Percentiles rank a stretch among this genome's conserved stretches.
Evolutionary conservation across 2,329 filamentous ascomycete species (phyloP).

Genomic region (Nemania bipapillata): DNA sequence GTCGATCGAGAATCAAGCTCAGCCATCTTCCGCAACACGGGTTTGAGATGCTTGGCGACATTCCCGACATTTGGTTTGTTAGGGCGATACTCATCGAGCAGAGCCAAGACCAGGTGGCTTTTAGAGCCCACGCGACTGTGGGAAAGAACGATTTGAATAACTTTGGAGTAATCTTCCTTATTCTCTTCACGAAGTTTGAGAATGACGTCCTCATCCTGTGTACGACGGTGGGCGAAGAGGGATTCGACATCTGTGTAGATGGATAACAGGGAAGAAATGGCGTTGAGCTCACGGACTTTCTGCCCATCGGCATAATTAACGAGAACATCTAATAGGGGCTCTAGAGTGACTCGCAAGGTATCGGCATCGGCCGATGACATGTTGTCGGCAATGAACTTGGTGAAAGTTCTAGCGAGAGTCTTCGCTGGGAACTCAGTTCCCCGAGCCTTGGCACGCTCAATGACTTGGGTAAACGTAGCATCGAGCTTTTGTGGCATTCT

Average conservation of each 20-base stretch:
- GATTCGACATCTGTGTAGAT: conserved; percentile 85
- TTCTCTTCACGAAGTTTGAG: conserved; percentile 94
- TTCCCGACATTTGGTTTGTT: conserved; percentile 92
- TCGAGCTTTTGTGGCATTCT: conserved; percentile 97
- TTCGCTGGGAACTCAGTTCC: conserved; percentile 92
- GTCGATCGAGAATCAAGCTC: conserved; percentile 87
- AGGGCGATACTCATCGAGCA: conserved; percentile 92
- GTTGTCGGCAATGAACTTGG: conserved; percentile 89
- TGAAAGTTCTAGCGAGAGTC: conserved; percentile 81
- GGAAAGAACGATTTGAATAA: conserved; percentile 89
- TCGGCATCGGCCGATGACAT: conserved; percentile 77
- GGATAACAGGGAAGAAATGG: conserved; percentile 82
- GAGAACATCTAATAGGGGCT: conserved; percentile 81
- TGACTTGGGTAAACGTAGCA: conserved; percentile 79
- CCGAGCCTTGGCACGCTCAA: conserved; percentile 82
- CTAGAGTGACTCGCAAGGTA: conserved; percentile 76
- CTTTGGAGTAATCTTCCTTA: conserved; percentile 87
- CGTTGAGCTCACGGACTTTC: conserved; percentile 87
- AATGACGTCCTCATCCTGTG: conserved; percentile 92
- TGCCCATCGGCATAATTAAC: conserved; percentile 84
- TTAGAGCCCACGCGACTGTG: conserved; percentile 93
- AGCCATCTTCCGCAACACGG: conserved; percentile 83
- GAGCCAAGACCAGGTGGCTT: conserved; percentile 90
- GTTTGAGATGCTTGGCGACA: conserved; percentile 86
- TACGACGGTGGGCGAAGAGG: conserved; percentile 84